Evolutionary conservation across 139 green algal genomes (phyloP), one percentile per base, ranked within the genome.

Genomic region (Haematococcus sp.): DNA sequence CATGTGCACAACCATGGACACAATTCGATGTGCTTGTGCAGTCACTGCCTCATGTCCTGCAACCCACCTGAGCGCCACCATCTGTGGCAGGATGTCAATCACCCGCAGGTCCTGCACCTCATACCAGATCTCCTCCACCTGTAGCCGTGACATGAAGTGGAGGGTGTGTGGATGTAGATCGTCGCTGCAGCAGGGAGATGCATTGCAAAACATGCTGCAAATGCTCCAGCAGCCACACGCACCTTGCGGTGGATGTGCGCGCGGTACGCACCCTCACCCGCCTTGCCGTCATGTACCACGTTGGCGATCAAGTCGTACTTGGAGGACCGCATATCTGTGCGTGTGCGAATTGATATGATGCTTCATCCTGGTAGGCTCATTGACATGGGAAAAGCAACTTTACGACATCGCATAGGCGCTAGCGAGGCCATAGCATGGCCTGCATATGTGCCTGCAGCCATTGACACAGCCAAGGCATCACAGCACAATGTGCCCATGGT

Each of bases 261-360:
- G 20, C 87, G 79, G 77, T 94, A 97, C 0, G 68, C 74, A 55
- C 83, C 75, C 43, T 86, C 81, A 15, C 77, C 79, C 4, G 86
- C 82, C 56, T 90, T 87, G 79, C 91, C 89, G 65, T 96, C 83
- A 67, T 88, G 83, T 15, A 86, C 89, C 22, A 98, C 59, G 76
- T 97, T 98, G 46, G 87, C 92, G 9, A 98, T 80, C 59, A 99
- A 79, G 82, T 98, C 88, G 72, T 97, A 99, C 84, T 92, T 94
- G 71, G 75, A 77, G 52, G 70, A 71, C 65, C 75, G 51, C 44
- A 75, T 43, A 1, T 30, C 16, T 82, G 79, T 52, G 86, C 55
- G 15, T 43, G n/a, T n/a, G n/a, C n/a, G n/a, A n/a, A n/a, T n/a
- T n/a, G 20, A 64, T 28, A 32, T 46, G 43, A 15, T 34, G 35